Base-by-base conservation (phyloP, 805 yeast species). In the Kodamaea restingae region DNA sequence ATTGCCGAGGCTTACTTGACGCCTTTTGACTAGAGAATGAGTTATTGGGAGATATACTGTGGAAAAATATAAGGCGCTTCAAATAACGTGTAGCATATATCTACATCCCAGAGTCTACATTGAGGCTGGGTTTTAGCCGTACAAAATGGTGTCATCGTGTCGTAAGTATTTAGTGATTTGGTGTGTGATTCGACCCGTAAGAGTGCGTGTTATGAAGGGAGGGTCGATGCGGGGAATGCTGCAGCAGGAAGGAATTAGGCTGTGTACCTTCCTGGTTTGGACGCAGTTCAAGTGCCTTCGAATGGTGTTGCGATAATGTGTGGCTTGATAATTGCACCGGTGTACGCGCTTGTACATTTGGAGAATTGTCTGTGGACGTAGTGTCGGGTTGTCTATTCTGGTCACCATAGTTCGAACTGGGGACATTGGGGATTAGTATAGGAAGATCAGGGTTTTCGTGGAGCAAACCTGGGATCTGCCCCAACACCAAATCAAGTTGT, bases 1-100 rank as follows among this genome's bases (percentile, higher is more conserved):
- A 95, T 88, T 35, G 98, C 98, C 18, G 98, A 93, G 64, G 91
- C 96, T 6, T 91, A 88, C 62, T 73, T 91, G 51, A 84, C 90
- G 31, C 95, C 93, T 37, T 88, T 88, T 57, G 95, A 87, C 56
- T 85, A 63, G 54, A n/a, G 27, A 7, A 20, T 20, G n/a, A 26
- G 12, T 35, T 22, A 10, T 15, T 20, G 22, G 22, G 22, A 20
- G 22, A 8, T 20, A 8, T 20, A 20, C 22, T 20, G 22, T 6
- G 8, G 8, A 20, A 6, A 8, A 20, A 20, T 20, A 20, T 6
- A 20, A 20, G 5, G 8, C 22, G 22, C 22, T 20, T 20, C 8
- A 20, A 20, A 20, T 8, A 8, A 6, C 8, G 8, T 20, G 22
- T 20, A 20, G 22, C 8, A 20, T 6, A 8, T 20, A 20, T 20